Percentiles rank a stretch among this genome's conserved stretches.
Evolutionary conservation across 169 alveolate species (phyloP).

Genomic region (Cryptosporidium sp.): DNA sequence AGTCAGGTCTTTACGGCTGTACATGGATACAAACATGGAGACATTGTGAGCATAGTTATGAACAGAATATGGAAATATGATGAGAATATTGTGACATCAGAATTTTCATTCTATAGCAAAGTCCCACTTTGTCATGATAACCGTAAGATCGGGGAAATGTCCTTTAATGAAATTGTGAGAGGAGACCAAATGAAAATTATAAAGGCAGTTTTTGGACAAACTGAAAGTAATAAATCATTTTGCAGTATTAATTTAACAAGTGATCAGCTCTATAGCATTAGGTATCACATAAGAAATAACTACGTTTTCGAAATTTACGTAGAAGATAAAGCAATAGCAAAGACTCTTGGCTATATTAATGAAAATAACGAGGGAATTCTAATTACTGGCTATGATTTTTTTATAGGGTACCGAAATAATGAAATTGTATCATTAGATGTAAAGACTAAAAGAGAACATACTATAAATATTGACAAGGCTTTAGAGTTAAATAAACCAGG

Average conservation of each 20-base stretch:
- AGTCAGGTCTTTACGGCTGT: not conserved
- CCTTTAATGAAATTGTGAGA: slow-evolving; percentile 61
- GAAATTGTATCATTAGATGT: slow-evolving; percentile 48
- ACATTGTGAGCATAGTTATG: slow-evolving; percentile 34
- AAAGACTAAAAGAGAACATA: slow-evolving; percentile 30
- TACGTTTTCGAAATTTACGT: slow-evolving; percentile 51
- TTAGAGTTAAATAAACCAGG: not conserved
- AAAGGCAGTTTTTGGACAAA: slow-evolving; percentile 20
- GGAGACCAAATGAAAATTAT: slow-evolving; percentile 51
- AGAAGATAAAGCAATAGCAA: slow-evolving; percentile 73
- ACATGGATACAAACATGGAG: slow-evolving; percentile 49
- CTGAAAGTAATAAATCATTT: slow-evolving; percentile 15
- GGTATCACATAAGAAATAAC: slow-evolving; percentile 23
- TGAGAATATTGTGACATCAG: slow-evolving; percentile 37
- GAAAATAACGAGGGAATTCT: slow-evolving; percentile 28
- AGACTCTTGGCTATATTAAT: slow-evolving; percentile 45
- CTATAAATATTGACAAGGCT: slow-evolving; percentile 40
- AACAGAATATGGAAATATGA: slow-evolving; percentile 73
- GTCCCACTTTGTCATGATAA: slow-evolving; percentile 43
- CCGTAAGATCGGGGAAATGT: slow-evolving; percentile 20
- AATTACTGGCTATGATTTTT: slow-evolving; percentile 53
- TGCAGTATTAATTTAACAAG: slow-evolving; percentile 14
- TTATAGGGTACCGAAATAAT: slow-evolving; percentile 44
- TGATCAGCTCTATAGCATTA: slow-evolving; percentile 40
- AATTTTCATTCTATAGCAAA: slow-evolving; percentile 56